Percentiles rank a stretch among this genome's conserved stretches.
These are phyloP conservation scores for Botryotinia convoluta DNA, from an alignment of 2,329 filamentous ascomycete genomes.

Conservation along the genomic window DNA sequence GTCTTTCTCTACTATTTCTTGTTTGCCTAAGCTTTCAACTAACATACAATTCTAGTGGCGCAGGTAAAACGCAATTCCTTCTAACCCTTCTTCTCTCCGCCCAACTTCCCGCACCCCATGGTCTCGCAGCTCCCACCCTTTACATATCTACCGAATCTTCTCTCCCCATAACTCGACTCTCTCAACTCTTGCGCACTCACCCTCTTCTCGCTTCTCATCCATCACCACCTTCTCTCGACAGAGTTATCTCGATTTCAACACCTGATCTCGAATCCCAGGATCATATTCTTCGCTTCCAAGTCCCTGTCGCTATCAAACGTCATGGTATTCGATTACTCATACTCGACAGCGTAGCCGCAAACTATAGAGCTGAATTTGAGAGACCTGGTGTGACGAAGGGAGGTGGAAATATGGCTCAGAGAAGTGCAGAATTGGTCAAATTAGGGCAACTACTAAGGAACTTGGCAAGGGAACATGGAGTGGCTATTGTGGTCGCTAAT, in stretches of 20 bases:
- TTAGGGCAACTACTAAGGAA: conserved; percentile 73
- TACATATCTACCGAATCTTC: conserved; percentile 94
- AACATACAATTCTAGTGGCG: conserved; percentile 55
- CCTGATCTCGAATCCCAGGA: conserved; percentile 93
- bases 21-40: not conserved
- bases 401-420: conserved; percentile 64
- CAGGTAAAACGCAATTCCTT: conserved; percentile 92
- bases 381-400: conserved; percentile 44
- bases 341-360: conserved; percentile 89
- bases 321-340: conserved; percentile 79
- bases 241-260: conserved; percentile 76
- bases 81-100: conserved; percentile 79
- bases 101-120: conserved; percentile 73
- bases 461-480: conserved; percentile 68
- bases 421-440: conserved; percentile 73
- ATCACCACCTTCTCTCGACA: conserved; percentile 62
- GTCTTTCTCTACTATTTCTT: not conserved
- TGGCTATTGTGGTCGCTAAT: conserved; percentile 90
- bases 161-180: conserved; percentile 75
- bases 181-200: conserved; percentile 72
- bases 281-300: conserved; percentile 88
- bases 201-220: conserved; percentile 63
- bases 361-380: conserved; percentile 90
- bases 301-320: conserved; percentile 77
- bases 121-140: conserved; percentile 65